These are phyloP conservation scores for Aureobasidium musti DNA, from an alignment of 2,329 filamentous ascomycete genomes.

Conservation along the genomic window DNA sequence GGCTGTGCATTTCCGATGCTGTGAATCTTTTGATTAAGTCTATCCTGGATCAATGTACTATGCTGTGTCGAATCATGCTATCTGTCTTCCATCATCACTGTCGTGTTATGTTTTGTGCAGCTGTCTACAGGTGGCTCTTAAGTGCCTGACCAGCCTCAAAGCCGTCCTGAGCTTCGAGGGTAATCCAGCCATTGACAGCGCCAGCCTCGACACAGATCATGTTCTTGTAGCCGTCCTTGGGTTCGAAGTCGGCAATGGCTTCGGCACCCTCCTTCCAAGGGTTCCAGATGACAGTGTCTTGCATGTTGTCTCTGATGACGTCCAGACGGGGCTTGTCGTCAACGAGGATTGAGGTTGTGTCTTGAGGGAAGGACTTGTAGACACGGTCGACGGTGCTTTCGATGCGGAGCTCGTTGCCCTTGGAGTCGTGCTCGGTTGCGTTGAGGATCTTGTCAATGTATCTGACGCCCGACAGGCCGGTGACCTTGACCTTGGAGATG, in stretches of 20 bases:
- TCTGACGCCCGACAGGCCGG: slow-evolving; percentile 71
- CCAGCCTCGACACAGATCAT: slow-evolving; percentile 97
- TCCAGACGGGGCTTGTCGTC: slow-evolving; percentile 66
- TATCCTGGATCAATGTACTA: slow-evolving; percentile 1
- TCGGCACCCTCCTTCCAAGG: slow-evolving; percentile 86
- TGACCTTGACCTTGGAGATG: slow-evolving; percentile 70
- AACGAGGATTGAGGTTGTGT: slow-evolving; percentile 65
- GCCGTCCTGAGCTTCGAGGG: slow-evolving; percentile 74
- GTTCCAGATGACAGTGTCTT: slow-evolving; percentile 94
- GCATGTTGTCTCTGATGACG: slow-evolving; percentile 79
- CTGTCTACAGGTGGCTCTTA: slow-evolving; percentile 36
- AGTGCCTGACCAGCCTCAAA: slow-evolving; percentile 66
- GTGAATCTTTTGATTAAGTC: slow-evolving; percentile 21
- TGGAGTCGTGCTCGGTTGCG: slow-evolving; percentile 63
- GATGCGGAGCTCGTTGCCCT: slow-evolving; percentile 66
- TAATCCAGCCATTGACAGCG: slow-evolving; percentile 77
- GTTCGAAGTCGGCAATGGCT: slow-evolving; percentile 81
- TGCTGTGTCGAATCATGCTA: neutral
- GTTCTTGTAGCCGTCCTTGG: slow-evolving; percentile 84
- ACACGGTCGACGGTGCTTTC: slow-evolving; percentile 82
- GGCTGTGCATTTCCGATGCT: no score
- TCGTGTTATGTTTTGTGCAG: neutral
- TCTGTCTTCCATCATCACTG: slow-evolving; percentile 2
- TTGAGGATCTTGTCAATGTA: slow-evolving; percentile 84
- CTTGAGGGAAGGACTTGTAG: slow-evolving; percentile 67